Base-by-base conservation (phyloP, 345 rosid species). In the Populus ilicifolia region DNA sequence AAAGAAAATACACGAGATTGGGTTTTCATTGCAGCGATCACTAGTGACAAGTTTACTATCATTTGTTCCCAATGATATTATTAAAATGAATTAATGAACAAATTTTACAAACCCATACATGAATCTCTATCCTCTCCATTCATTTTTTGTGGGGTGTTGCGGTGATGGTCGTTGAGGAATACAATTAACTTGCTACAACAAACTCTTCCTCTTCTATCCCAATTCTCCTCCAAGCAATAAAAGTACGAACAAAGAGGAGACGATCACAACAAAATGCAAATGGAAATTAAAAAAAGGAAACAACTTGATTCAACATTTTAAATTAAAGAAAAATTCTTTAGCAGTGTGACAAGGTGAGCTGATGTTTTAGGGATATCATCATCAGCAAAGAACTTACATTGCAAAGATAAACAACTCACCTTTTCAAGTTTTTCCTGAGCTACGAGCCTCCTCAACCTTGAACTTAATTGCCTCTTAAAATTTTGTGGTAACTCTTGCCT, bases 391-490 rank as follows among this genome's bases (percentile, higher is more conserved):
- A 23, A 23, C 6, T n/a, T 43, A 5, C 7, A 52, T 11, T 67
- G 50, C n/a, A 41, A 63, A 13, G 20, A 23, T 38, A 56, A 8
- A 63, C 54, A 20, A 75, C 77, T 84, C 75, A 94, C 95, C 97
- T 90, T 91, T 79, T 87, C 89, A 69, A 94, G 92, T 86, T 91
- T 94, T 17, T 87, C 92, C 85, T 86, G 90, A n/a, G 72, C 77
- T 80, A 89, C 94, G 80, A 94, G 88, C 83, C 95, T 89, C 86
- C 93, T 90, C 87, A 93, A 81, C 87, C 88, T 90, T 78, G 97
- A 80, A 78, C 87, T 83, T 71, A 94, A 89, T 77, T 74, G 80
- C 87, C 90, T 93, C 86, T 87, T 91, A 81, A 91, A 91, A 77
- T 88, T 91, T 78, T 75, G 87, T 36, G 97, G 90, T 81, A 89